These are phyloP conservation scores for Candida tunisiensis DNA, from an alignment of 1,139 yeast genomes.

Conservation along the genomic window DNA sequence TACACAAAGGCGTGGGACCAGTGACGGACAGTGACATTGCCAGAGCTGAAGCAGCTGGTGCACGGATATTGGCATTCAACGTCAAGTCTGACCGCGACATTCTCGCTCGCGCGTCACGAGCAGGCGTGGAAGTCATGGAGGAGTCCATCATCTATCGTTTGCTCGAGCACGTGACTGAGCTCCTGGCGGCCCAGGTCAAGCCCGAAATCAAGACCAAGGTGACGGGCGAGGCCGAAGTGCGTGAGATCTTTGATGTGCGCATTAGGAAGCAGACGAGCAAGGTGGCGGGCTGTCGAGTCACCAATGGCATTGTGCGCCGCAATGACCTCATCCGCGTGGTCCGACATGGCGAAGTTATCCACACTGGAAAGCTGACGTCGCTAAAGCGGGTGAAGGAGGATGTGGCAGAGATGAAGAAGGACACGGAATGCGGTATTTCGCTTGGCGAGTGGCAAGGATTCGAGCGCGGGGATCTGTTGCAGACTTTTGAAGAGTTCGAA, in stretches of 20 bases:
- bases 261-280: constrained; percentile 29
- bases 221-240: constrained; percentile 50
- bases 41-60: constrained; percentile 61
- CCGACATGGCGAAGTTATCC: constrained; percentile 36
- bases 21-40: constrained; percentile 75
- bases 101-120: constrained; percentile 37
- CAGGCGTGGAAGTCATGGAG: constrained; percentile 42
- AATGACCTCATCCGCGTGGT: constrained; percentile 45
- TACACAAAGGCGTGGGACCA: constrained; percentile 67
- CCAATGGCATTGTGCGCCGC: constrained; percentile 48
- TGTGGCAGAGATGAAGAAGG: constrained; percentile 61
- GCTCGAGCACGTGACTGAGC: constrained; percentile 66
- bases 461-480: constrained; percentile 59
- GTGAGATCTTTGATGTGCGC: constrained; percentile 57
- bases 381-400: constrained; percentile 77
- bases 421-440: constrained; percentile 78
- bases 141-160: constrained; percentile 78
- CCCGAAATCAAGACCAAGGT: constrained; percentile 58
- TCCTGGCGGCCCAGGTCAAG: constrained; percentile 40
- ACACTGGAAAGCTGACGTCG: constrained; percentile 52
- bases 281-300: constrained; percentile 85
- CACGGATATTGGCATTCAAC: constrained; percentile 67
- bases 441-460: constrained; percentile 57
- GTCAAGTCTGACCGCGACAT: constrained; percentile 52
- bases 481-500: constrained; percentile 53